Evolutionary conservation across 441 rosid species (phyloP).

Genomic region (Euphorbia celastroides): DNA sequence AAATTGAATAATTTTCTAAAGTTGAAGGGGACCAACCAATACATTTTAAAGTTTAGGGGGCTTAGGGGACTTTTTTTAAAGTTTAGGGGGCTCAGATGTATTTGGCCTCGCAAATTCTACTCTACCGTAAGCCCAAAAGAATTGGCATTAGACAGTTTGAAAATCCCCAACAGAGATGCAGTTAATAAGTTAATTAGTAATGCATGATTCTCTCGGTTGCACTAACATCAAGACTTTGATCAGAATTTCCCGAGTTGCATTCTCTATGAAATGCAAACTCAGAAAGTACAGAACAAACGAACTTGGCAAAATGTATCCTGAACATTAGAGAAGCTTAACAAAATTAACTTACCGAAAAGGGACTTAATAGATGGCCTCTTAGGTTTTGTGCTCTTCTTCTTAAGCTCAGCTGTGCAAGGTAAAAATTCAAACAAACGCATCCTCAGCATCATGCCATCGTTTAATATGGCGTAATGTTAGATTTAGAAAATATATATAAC

Average conservation of each 20-base stretch:
- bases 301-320: neutral
- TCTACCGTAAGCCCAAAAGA: neutral
- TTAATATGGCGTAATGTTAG: too few relatives aligned
- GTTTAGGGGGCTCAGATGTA: too few relatives aligned
- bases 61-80: too few relatives aligned
- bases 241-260: neutral
- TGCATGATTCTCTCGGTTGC: neutral
- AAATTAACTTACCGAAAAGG: slow-evolving; percentile 66
- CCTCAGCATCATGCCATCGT: neutral
- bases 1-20: too few relatives aligned
- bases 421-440: neutral
- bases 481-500: too few relatives aligned
- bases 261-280: neutral
- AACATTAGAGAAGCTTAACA: neutral
- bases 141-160: neutral
- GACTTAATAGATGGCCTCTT: slow-evolving; percentile 95
- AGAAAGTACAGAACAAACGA: neutral
- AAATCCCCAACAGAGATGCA: neutral
- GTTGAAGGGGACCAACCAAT: too few relatives aligned
- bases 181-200: neutral
- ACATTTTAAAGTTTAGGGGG: too few relatives aligned
- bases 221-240: neutral
- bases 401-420: slow-evolving; percentile 54
- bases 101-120: too few relatives aligned
- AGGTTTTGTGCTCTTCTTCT: slow-evolving; percentile 78